A percentile compares a stretch with the other conserved stretches of the same genome.
phyloP scores from a whole-genome alignment of 1,284 basidiomycete species.

The Cryptococcus floricola region DNA sequence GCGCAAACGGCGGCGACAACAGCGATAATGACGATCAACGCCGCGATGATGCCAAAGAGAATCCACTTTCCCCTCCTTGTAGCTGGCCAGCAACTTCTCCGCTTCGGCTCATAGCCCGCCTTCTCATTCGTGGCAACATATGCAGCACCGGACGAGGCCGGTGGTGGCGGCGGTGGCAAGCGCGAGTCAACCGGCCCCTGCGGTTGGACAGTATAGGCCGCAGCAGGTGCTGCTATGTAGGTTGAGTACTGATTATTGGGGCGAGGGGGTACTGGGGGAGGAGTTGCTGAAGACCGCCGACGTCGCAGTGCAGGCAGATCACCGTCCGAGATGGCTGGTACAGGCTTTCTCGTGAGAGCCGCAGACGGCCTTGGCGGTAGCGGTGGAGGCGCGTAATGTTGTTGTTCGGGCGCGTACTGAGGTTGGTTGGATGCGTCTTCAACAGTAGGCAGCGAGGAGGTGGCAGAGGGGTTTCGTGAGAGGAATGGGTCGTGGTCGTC shows the following conservation, averaged over 20 bases:
- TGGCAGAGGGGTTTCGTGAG: neutral
- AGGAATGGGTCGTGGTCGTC: neutral
- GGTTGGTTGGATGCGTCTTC: neutral
- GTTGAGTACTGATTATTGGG: neutral
- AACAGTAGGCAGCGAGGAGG: neutral
- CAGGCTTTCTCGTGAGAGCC: conserved; percentile 10
- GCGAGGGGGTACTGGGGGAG: conserved; percentile 8
- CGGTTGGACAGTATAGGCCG: conserved; percentile 6
- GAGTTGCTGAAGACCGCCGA: conserved; percentile 1
- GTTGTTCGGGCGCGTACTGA: too few relatives aligned
- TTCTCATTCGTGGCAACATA: conserved; percentile 6
- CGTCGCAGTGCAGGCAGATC: conserved; percentile 4
- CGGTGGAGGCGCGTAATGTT: conserved; percentile 4
- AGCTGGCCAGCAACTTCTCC: conserved; percentile 13
- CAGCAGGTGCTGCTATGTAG: neutral
- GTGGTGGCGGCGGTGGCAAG: conserved; percentile 13
- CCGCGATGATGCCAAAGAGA: conserved; percentile 9
- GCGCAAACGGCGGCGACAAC: conserved; percentile 14
- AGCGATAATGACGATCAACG: conserved; percentile 11
- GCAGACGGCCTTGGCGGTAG: conserved; percentile 10
- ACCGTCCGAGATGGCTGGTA: conserved; percentile 7
- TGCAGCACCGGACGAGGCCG: neutral
- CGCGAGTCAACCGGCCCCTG: conserved; percentile 6
- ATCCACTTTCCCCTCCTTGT: conserved; percentile 8
- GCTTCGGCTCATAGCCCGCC: conserved; percentile 4